Conservation (phyloP, 768 basidiomycete genomes). For the Lactifluus pinguis region DNA sequence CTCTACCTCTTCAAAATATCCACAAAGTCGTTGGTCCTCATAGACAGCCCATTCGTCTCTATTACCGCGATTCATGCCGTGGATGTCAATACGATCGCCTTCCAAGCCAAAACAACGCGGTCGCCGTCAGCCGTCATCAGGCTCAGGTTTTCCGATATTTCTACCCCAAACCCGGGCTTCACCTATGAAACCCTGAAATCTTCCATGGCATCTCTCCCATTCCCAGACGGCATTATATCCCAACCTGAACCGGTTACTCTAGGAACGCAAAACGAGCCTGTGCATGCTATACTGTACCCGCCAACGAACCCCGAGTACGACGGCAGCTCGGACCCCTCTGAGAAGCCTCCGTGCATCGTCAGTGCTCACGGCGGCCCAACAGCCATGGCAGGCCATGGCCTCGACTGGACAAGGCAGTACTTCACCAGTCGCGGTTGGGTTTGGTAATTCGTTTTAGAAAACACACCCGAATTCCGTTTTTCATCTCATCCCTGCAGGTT, state of each 20-base stretch:
- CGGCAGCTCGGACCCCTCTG: background rate
- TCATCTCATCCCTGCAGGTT: slow-evolving; percentile 33
- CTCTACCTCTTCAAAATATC: background rate
- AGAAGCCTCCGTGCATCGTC: slow-evolving; percentile 14
- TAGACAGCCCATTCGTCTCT: slow-evolving; percentile 6
- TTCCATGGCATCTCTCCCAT: background rate
- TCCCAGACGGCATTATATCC: slow-evolving; percentile 8
- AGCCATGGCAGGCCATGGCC: slow-evolving; percentile 32
- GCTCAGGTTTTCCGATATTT: background rate
- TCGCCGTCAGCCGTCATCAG: background rate
- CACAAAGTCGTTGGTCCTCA: background rate
- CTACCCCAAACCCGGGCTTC: background rate
- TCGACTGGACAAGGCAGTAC: slow-evolving; percentile 38
- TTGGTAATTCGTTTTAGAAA: slow-evolving; percentile 35
- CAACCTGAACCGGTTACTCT: slow-evolving; percentile 4
- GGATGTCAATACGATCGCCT: background rate
- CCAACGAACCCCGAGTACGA: slow-evolving; percentile 8
- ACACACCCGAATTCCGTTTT: slow-evolving; percentile 1
- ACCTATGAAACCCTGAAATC: background rate
- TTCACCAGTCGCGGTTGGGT: slow-evolving; percentile 32
- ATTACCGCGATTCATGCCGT: background rate
- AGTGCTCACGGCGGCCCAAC: slow-evolving; percentile 38
- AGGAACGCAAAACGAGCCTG: background rate
- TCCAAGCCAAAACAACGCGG: background rate
- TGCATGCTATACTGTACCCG: slow-evolving; percentile 1